These are phyloP conservation scores for Oryza longistaminata DNA, from an alignment of 176 grass and related monocot genomes.

Conservation along the genomic window DNA sequence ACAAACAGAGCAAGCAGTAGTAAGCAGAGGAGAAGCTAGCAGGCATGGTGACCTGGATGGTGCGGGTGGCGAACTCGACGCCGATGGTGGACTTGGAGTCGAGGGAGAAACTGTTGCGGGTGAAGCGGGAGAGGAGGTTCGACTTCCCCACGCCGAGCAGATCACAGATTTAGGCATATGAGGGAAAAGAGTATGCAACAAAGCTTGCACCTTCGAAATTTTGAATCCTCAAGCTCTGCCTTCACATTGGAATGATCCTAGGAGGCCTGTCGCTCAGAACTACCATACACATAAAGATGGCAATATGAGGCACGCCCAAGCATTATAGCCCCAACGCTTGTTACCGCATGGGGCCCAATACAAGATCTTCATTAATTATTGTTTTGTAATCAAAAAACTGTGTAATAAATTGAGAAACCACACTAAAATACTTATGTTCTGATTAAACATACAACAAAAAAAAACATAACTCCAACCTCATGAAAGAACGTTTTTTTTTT, in stretches of 20 bases:
- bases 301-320: not conserved
- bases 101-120: conserved; percentile 79
- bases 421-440: not conserved
- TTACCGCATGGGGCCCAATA: too few species aligned
- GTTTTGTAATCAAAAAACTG: not conserved
- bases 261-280: conserved; percentile 55
- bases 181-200: not conserved
- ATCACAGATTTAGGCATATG: not conserved
- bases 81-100: conserved; percentile 96
- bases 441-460: not conserved
- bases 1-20: too few species aligned
- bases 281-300: conserved; percentile 40
- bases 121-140: conserved; percentile 86
- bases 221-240: conserved; percentile 66
- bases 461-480: too few species aligned
- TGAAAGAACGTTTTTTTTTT: too few species aligned
- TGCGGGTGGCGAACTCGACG: conserved; percentile 84
- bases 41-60: conserved; percentile 49
- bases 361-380: not conserved
- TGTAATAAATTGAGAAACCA: not conserved
- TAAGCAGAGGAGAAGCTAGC: too few species aligned
- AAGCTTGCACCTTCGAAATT: conserved; percentile 67
- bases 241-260: conserved; percentile 96
- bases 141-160: conserved; percentile 76
- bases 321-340: not conserved